Conservation (phyloP, 306 rosid genomes). For the Glycine latifolia region DNA sequence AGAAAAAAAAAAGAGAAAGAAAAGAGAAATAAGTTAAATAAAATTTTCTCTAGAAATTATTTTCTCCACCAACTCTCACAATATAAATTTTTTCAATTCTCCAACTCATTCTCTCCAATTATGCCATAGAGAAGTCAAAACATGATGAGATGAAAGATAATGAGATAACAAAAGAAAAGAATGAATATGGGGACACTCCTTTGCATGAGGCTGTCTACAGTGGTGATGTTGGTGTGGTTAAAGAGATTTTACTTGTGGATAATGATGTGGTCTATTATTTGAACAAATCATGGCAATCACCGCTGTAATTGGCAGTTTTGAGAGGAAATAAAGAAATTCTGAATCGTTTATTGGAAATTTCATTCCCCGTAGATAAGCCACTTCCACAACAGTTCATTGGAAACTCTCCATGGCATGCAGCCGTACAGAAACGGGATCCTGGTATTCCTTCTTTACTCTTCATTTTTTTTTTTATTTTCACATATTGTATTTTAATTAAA, state of each 20-base stretch:
- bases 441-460: neutral
- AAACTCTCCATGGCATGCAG: constrained; percentile 41
- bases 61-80: no score
- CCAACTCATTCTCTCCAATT: no score
- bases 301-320: constrained; percentile 43
- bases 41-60: no score
- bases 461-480: no score
- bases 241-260: neutral
- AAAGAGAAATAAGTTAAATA: no score
- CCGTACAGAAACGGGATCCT: neutral
- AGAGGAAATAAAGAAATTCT: neutral
- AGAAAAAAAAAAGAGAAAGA: no score
- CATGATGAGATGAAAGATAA: neutral
- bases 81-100: no score
- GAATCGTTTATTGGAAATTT: neutral
- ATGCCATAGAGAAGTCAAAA: no score
- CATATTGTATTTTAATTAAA: no score
- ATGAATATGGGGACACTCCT: constrained; percentile 40
- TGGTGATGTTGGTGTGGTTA: neutral
- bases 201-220: constrained; percentile 43
- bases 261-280: neutral
- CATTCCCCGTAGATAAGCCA: neutral
- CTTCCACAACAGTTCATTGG: neutral
- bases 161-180: neutral
- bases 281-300: constrained; percentile 18